Percentiles rank a stretch among this genome's conserved stretches.
These are phyloP conservation scores for Pestalotiopsis fici DNA, from an alignment of 2,329 filamentous ascomycete genomes.

Conservation along the genomic window DNA sequence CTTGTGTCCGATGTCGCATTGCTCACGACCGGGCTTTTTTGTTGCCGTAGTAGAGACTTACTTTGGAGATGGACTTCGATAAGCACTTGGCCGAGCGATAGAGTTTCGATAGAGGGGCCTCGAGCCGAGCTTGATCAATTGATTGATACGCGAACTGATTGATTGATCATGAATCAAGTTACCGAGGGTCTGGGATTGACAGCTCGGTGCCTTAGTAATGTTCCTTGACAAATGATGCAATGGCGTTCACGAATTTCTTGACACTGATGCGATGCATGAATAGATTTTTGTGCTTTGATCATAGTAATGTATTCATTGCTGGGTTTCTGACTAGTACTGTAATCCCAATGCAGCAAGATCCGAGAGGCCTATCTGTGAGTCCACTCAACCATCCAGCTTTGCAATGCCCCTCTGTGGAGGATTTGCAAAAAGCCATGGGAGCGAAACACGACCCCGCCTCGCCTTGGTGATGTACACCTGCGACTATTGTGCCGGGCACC, in stretches of 20 bases:
- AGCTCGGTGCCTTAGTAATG: background rate
- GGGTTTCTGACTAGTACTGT: background rate
- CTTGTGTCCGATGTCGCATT: slow-evolving; percentile 8
- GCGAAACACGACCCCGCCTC: slow-evolving; percentile 22
- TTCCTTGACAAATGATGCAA: slow-evolving; percentile 1
- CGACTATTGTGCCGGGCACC: slow-evolving; percentile 24
- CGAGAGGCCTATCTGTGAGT: background rate
- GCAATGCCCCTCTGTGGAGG: background rate
- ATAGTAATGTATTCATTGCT: background rate
- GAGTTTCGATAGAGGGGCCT: background rate
- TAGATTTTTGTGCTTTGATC: background rate
- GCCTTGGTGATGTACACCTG: slow-evolving; percentile 8
- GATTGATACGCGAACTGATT: background rate
- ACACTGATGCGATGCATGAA: background rate
- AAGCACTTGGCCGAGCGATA: background rate
- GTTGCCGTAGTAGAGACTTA: background rate
- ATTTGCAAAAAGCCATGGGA: slow-evolving; percentile 23
- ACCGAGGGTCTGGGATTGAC: background rate
- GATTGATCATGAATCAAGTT: background rate
- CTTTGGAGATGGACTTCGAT: background rate
- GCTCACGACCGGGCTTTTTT: too few species aligned
- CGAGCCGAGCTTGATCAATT: background rate
- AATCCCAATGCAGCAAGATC: background rate
- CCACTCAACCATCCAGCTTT: slow-evolving; percentile 8
- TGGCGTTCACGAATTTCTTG: background rate